Base-by-base conservation (phyloP, 257 asterid genomes). In the Rubia yunnanensis region DNA sequence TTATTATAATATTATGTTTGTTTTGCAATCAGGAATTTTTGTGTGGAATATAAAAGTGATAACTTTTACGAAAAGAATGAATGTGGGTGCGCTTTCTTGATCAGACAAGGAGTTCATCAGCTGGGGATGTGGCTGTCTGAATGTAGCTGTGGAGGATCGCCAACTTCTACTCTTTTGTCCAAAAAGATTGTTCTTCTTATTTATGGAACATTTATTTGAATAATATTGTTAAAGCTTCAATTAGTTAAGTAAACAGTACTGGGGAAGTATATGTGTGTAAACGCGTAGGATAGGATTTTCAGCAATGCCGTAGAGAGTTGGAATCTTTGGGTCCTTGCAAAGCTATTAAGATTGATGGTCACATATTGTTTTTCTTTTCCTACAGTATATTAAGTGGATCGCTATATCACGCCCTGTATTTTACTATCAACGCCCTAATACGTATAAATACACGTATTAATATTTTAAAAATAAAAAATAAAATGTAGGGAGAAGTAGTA, bases 51-150 rank as follows among this genome's bases (percentile, higher is more conserved):
- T 44, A 44, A 44, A 44, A 44, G 15, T 44, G 50, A 15, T 6
- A 44, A 3, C 50, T 70, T 71, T 50, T 28, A 72, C 54, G 78
- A 74, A 24, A 79, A 60, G 56, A 30, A 73, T 77, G 86, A 70
- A 71, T 52, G 78, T 10, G 76, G 90, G 71, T 88, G 97, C 74
- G 86, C 86, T 3, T 67, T 87, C 73, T 80, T 94, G 61, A 69
- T 41, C 10, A 77, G 70, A 66, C 86, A 63, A 32, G 89, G 87
- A 44, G 35, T 87, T 70, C 99, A 89, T 69, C 66, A 73, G 15
- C 23, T 65, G 28, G 99, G 97, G 71, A 89, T 89, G 91, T 89
- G 99, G 99, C 72, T 7, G 48, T 78, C 73, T 70, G 97, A 94
- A 76, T 89, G 99, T 80, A 64, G 82, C 30, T 94, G 99, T 70